These are phyloP conservation scores for Bombardia bombarda DNA, from an alignment of 495 filamentous ascomycete species.

Conservation along the genomic window DNA sequence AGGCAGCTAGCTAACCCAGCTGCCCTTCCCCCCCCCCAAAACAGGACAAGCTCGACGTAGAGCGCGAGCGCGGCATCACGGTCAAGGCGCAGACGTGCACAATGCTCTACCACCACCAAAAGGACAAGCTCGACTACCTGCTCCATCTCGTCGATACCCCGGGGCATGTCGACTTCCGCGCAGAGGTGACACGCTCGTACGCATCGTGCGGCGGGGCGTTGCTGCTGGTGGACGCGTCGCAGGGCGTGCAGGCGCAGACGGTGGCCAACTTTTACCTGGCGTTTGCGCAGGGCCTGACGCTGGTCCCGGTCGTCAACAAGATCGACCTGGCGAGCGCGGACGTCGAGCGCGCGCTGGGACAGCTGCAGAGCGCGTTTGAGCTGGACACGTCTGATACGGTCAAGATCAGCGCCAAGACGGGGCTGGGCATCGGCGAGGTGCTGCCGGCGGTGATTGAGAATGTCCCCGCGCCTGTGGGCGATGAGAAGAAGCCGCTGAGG, in stretches of 20 bases:
- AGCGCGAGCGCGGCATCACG: conserved; percentile 91
- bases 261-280: conserved; percentile 98
- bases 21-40: no score
- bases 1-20: background rate
- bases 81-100: conserved; percentile 98
- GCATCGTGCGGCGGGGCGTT: conserved; percentile 91
- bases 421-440: conserved; percentile 70
- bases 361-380: conserved; percentile 81
- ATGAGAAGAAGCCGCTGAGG: conserved; percentile 59
- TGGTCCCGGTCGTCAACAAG: conserved; percentile 95
- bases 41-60: conserved; percentile 90
- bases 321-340: conserved; percentile 87
- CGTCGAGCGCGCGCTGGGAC: conserved; percentile 71
- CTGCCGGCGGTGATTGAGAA: conserved; percentile 79
- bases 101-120: conserved; percentile 77
- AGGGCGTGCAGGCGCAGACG: conserved; percentile 89
- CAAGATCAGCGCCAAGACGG: conserved; percentile 88
- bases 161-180: conserved; percentile 91
- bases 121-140: conserved; percentile 75
- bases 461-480: conserved; percentile 74
- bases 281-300: conserved; percentile 77
- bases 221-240: conserved; percentile 85
- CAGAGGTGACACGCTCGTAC: conserved; percentile 91
- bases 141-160: conserved; percentile 95
- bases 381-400: conserved; percentile 75